A percentile compares a stretch with the other conserved stretches of the same genome.
phyloP scores from a whole-genome alignment of 345 rosid species.

The Capsella bursapastoris region DNA sequence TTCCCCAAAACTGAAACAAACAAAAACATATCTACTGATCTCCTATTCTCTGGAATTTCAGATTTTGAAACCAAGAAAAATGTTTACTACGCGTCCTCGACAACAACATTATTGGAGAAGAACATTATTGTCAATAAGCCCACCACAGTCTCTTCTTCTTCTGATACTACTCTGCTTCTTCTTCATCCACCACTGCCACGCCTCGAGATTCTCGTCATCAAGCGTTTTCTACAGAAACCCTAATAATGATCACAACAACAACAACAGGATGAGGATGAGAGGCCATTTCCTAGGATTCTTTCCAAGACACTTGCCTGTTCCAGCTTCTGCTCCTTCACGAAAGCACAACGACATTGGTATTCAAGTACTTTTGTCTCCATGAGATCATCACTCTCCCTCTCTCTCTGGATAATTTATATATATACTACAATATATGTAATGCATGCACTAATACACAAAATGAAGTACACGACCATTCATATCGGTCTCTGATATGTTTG shows the following conservation, averaged over 20 bases:
- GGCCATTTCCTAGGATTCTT: slow-evolving; percentile 75
- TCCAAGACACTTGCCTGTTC: slow-evolving; percentile 83
- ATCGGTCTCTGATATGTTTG: slow-evolving; percentile 26
- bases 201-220: slow-evolving; percentile 56
- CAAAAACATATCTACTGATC: slow-evolving; percentile 13
- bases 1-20: slow-evolving; percentile 30
- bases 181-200: slow-evolving; percentile 46
- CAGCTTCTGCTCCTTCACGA: slow-evolving; percentile 91
- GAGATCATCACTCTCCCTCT: slow-evolving; percentile 47
- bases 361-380: slow-evolving; percentile 56
- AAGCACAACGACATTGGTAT: slow-evolving; percentile 84
- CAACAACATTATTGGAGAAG: slow-evolving; percentile 43
- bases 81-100: slow-evolving; percentile 41
- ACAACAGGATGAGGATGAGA: slow-evolving; percentile 31
- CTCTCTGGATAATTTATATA: background rate
- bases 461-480: slow-evolving; percentile 8
- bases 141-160: slow-evolving; percentile 24
- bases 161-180: slow-evolving; percentile 38
- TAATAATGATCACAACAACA: slow-evolving; percentile 31
- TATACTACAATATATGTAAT: slow-evolving; percentile 17
- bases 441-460: slow-evolving; percentile 13
- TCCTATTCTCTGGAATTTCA: slow-evolving; percentile 18
- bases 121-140: slow-evolving; percentile 20
- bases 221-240: slow-evolving; percentile 54
- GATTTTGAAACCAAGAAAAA: slow-evolving; percentile 38